A percentile compares a stretch with the other conserved stretches of the same genome.
Evolutionary conservation across 2,329 filamentous ascomycete species (phyloP).

Genomic region (Blumeria hordei): DNA sequence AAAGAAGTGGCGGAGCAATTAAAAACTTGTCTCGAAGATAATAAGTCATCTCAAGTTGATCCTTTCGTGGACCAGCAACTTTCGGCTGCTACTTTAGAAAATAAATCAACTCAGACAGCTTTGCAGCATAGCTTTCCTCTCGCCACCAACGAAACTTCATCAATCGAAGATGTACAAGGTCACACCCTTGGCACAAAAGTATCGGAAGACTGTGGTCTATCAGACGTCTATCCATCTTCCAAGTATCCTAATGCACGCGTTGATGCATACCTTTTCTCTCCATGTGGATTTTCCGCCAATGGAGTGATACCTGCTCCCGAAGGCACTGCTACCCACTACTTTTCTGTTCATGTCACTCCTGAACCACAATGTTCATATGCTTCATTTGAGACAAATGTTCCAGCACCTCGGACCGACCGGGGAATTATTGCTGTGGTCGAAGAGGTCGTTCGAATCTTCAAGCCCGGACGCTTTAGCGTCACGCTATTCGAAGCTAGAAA

Average conservation of each 20-base stretch:
- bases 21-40: background rate
- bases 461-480: conserved; percentile 89
- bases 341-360: conserved; percentile 93
- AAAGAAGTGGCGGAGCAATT: conserved; percentile 19
- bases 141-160: conserved; percentile 17
- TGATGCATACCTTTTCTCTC: conserved; percentile 88
- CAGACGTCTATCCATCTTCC: conserved; percentile 64
- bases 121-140: background rate
- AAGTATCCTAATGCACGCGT: conserved; percentile 83
- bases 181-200: conserved; percentile 84
- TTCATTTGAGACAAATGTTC: conserved; percentile 95
- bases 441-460: conserved; percentile 88
- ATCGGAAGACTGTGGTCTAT: conserved; percentile 69
- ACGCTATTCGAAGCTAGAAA: conserved; percentile 85
- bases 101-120: no score
- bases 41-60: background rate
- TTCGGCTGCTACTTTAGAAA: background rate
- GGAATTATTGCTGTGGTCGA: conserved; percentile 79
- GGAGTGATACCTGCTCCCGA: conserved; percentile 68
- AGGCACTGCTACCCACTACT: conserved; percentile 47
- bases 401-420: conserved; percentile 63
- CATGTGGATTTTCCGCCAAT: conserved; percentile 93
- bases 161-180: conserved; percentile 53
- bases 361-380: conserved; percentile 95
- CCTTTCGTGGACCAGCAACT: background rate